Base-by-base conservation (phyloP, 2,329 filamentous ascomycete genomes). In the Teratosphaeria gauchensis region DNA sequence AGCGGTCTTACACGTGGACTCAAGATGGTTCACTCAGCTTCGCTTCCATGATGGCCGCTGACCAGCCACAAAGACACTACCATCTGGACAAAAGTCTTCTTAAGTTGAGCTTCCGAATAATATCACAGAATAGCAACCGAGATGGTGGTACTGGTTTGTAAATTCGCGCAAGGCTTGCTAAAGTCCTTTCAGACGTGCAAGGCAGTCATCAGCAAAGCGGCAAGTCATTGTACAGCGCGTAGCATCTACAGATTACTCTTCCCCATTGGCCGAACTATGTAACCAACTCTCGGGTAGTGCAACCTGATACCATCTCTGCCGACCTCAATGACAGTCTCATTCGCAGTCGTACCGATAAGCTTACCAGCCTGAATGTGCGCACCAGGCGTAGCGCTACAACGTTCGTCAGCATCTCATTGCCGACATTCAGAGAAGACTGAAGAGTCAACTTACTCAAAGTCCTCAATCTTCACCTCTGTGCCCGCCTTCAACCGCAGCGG, bases 241-340 rank as follows among this genome's bases (percentile, higher is more conserved):
- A 19, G 5, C 42, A 19, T 19, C 42, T 48, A 48, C n/a, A 48
- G 7, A 21, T 48, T 48, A 11, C 42, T 48, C 16, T 48, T 48
- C n/a, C 57, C 56, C 48, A 58, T 55, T 30, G 52, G 19, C 28
- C 64, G 61, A 12, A 70, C 62, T 32, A 69, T 65, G 60, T 74
- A 75, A 31, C 74, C 74, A 60, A 72, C 71, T 3, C 71, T 65
- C 0, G 75, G 74, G 58, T 75, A 76, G 56, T 76, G 74, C 32
- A 75, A 51, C 0, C 64, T 61, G n/a, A 72, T 56, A 11, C 66
- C 67, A 59, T 66, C 63, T 30, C 66, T 68, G 42, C 42, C 42
- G 24, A 69, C 55, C 53, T 69, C 67, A 30, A 72, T 55, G 33
- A 70, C 65, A 32, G 65, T 56, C 58, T 70, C 67, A 33, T 67